Conservation (phyloP, 2,329 filamentous ascomycete species). For the Colletotrichum somersetense region DNA sequence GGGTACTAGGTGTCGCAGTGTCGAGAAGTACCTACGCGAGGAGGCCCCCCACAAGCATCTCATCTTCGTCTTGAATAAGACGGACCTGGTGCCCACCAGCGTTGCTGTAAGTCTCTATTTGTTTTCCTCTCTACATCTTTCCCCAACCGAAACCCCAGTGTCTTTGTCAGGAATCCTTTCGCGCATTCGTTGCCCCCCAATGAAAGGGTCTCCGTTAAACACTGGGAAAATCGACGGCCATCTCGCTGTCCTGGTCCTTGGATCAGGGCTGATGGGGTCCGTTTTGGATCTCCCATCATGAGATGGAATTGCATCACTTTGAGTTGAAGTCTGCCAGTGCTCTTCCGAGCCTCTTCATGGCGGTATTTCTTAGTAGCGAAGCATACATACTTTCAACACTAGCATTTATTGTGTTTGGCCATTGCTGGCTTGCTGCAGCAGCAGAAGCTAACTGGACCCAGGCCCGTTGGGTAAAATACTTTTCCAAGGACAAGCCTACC, state of each 20-base stretch:
- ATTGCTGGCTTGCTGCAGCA: constrained; percentile 34
- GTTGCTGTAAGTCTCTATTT: constrained; percentile 84
- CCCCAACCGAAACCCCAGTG: constrained; percentile 72
- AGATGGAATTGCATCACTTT: constrained; percentile 87
- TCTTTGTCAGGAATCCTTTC: constrained; percentile 87
- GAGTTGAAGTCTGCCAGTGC: constrained; percentile 94
- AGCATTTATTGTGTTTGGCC: constrained; percentile 22
- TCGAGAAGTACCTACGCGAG: constrained; percentile 90
- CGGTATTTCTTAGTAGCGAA: constrained; percentile 98
- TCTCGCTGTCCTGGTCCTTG: constrained; percentile 77
- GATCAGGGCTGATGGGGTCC: constrained; percentile 80
- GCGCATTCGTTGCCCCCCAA: constrained; percentile 66
- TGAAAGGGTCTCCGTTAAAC: constrained; percentile 98
- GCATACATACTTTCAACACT: constrained; percentile 72
- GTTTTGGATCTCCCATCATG: constrained; percentile 88
- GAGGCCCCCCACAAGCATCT: constrained; percentile 98
- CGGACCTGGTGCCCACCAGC: constrained; percentile 90
- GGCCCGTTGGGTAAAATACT: constrained; percentile 91
- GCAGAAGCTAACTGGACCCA: constrained; percentile 57
- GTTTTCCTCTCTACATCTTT: constrained; percentile 37
- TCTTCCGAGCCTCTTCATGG: constrained; percentile 62
- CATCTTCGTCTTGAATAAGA: constrained; percentile 90
- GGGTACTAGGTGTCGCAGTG: constrained; percentile 83
- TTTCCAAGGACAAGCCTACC: constrained; percentile 93
- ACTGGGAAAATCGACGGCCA: constrained; percentile 91